Percentiles rank a stretch among this genome's conserved stretches.
phyloP scores from a whole-genome alignment of 179 eudicot species.

The Carnegiea gigantea region DNA sequence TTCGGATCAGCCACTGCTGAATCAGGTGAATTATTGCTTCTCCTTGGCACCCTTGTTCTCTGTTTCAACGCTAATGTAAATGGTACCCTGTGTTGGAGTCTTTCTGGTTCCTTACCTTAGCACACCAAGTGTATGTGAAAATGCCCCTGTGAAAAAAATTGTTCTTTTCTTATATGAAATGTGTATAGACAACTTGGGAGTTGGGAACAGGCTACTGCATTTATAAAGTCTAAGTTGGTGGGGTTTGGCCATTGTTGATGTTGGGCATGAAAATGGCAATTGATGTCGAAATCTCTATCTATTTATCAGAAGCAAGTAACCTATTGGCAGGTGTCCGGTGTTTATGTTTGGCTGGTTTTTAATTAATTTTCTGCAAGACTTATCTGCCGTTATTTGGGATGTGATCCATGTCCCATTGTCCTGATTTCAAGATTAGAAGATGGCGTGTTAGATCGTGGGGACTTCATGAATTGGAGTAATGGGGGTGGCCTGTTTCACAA shows the following conservation, averaged over 20 bases:
- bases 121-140: slow-evolving; percentile 30
- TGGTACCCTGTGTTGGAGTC: neutral
- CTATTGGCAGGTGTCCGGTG: neutral
- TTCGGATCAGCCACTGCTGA: slow-evolving; percentile 22
- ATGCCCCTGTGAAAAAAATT: slow-evolving; percentile 12
- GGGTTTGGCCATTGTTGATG: neutral
- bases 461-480: slow-evolving; percentile 61
- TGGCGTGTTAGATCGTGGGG: slow-evolving; percentile 34
- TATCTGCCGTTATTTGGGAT: neutral
- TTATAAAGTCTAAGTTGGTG: neutral
- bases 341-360: neutral
- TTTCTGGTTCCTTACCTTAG: neutral
- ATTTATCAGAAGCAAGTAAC: neutral
- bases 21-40: slow-evolving; percentile 15
- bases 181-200: neutral
- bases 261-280: neutral
- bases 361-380: neutral
- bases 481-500: slow-evolving; percentile 77
- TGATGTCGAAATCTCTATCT: neutral
- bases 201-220: neutral
- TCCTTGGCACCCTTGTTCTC: neutral
- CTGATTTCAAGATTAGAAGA: slow-evolving; percentile 49
- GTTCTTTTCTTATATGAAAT: neutral
- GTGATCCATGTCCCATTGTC: neutral
- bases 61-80: neutral